These are phyloP conservation scores for Conidiobolus incongruus DNA, from an alignment of 371 early-diverging fungal genomes.

Conservation along the genomic window DNA sequence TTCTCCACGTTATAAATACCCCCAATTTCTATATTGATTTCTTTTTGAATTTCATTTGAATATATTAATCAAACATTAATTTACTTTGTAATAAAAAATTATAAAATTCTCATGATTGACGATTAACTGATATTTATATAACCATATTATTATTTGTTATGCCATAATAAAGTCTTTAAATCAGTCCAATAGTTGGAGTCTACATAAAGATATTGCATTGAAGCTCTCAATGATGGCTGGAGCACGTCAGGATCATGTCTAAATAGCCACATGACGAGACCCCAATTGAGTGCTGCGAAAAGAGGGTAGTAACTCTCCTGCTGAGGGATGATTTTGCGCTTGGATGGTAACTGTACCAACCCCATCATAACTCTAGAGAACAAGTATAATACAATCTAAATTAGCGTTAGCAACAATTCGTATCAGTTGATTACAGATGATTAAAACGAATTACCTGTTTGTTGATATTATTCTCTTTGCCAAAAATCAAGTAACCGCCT, in stretches of 20 bases:
- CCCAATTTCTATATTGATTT: no score
- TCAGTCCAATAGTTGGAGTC: conserved; percentile 65
- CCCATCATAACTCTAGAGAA: conserved; percentile 81
- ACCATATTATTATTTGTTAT: conserved; percentile 38
- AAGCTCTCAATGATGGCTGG: conserved; percentile 74
- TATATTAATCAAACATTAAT: no score
- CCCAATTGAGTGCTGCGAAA: conserved; percentile 91
- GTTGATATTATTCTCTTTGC: conserved; percentile 82
- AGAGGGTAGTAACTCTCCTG: conserved; percentile 59
- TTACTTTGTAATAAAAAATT: no score
- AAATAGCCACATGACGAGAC: conserved; percentile 88
- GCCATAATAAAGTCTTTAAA: conserved; percentile 60
- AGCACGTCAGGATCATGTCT: conserved; percentile 68
- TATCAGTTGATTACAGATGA: not conserved
- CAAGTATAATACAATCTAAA: conserved; percentile 78
- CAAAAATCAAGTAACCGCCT: conserved; percentile 93
- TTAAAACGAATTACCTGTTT: conserved; percentile 43
- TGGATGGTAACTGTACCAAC: conserved; percentile 55
- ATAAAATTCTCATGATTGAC: no score
- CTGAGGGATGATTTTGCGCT: conserved; percentile 25
- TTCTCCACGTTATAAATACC: no score
- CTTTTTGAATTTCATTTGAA: no score
- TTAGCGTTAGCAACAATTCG: no score
- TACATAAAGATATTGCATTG: conserved; percentile 83
- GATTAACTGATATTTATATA: no score